These are phyloP conservation scores for Ogataea populi-albae DNA, from an alignment of 805 yeast species.

Conservation along the genomic window DNA sequence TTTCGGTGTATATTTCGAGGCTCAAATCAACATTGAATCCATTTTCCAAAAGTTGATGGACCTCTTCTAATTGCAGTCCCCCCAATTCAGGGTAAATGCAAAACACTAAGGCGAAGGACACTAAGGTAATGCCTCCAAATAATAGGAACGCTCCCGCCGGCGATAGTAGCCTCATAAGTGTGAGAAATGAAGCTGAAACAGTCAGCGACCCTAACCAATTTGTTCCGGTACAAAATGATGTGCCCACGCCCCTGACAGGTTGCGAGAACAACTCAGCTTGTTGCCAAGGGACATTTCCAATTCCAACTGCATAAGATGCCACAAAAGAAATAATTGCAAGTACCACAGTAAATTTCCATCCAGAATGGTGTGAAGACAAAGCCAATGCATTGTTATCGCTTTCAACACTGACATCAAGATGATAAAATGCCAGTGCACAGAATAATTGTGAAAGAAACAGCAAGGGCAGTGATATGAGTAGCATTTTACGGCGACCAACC, in stretches of 20 bases:
- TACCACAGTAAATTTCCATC: slow-evolving; percentile 46
- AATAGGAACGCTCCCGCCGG: slow-evolving; percentile 50
- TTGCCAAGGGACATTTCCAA: slow-evolving; percentile 59
- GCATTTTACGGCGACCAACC: slow-evolving; percentile 50
- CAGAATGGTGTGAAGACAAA: too few relatives aligned
- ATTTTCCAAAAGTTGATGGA: slow-evolving; percentile 40
- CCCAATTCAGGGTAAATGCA: slow-evolving; percentile 51
- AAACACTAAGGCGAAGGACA: slow-evolving; percentile 44
- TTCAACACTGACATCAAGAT: slow-evolving; percentile 37
- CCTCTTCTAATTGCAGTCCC: slow-evolving; percentile 52
- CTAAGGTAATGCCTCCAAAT: slow-evolving; percentile 44
- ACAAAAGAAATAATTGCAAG: slow-evolving; percentile 49
- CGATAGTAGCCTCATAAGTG: slow-evolving; percentile 49
- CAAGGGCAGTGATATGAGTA: slow-evolving; percentile 45
- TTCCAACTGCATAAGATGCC: slow-evolving; percentile 52
- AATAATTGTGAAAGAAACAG: slow-evolving; percentile 43
- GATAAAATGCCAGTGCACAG: slow-evolving; percentile 52
- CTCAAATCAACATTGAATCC: slow-evolving; percentile 49
- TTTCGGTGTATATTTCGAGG: slow-evolving; percentile 24
- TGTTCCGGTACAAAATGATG: slow-evolving; percentile 33
- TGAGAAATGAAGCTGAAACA: slow-evolving; percentile 49
- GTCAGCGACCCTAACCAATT: slow-evolving; percentile 55
- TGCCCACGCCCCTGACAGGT: slow-evolving; percentile 51
- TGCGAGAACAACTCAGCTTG: slow-evolving; percentile 57
- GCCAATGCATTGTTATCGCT: slow-evolving; percentile 22